Evolutionary conservation across 2,329 filamentous ascomycete species (phyloP).

Genomic region (Paradendryphiella salina): DNA sequence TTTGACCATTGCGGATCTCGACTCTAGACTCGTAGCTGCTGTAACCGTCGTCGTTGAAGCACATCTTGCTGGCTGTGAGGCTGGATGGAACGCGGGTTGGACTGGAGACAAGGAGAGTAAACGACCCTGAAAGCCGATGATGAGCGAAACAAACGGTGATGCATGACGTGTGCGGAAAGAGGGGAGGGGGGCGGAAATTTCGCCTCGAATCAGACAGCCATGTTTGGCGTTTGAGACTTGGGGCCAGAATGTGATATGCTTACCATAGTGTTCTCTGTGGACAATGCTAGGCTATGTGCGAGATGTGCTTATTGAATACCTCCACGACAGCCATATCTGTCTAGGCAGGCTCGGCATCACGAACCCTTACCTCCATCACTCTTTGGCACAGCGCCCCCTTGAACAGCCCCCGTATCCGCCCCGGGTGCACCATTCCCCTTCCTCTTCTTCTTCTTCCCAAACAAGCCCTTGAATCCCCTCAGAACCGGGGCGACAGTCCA

Average conservation of each 20-base stretch:
- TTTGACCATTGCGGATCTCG: slow-evolving; percentile 18
- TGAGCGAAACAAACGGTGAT: slow-evolving; percentile 2
- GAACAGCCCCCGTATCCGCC: slow-evolving; percentile 42
- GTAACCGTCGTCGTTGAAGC: slow-evolving; percentile 26
- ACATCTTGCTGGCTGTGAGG: slow-evolving; percentile 23
- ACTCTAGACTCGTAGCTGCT: slow-evolving; percentile 21
- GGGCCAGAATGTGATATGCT: background rate
- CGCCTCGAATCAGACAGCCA: background rate
- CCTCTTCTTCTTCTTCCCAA: slow-evolving; percentile 40
- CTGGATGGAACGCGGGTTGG: background rate
- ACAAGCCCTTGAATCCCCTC: slow-evolving; percentile 44
- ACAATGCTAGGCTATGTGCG: background rate
- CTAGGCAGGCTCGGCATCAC: background rate
- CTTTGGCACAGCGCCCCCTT: slow-evolving; percentile 38
- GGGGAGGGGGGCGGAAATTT: background rate
- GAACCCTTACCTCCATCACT: slow-evolving; percentile 13
- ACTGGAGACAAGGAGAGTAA: background rate
- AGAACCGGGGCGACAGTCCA: slow-evolving; percentile 35
- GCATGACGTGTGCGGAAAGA: slow-evolving; percentile 2
- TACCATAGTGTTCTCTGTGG: background rate
- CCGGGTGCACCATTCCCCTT: slow-evolving; percentile 24
- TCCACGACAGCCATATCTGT: no score
- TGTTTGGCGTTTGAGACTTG: background rate
- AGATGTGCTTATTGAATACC: background rate
- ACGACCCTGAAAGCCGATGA: background rate